These are phyloP conservation scores for Heliamphora exappendiculata DNA, from an alignment of 148 eudicot genomes.

Conservation along the genomic window DNA sequence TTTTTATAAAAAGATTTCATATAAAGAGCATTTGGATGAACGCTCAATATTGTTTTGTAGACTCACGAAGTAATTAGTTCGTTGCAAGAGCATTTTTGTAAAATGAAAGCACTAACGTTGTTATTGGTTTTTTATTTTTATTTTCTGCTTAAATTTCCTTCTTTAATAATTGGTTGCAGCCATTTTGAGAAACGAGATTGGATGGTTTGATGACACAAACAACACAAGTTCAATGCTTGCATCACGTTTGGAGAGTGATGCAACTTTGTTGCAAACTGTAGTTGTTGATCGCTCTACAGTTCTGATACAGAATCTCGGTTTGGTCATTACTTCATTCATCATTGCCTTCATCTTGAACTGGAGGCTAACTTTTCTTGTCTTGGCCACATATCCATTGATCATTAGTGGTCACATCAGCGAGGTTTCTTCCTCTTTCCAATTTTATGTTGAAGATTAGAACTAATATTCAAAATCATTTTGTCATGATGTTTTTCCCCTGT, in stretches of 20 bases:
- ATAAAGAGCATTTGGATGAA: not conserved
- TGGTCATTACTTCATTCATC: conserved; percentile 69
- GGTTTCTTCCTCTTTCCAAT: conserved; percentile 33
- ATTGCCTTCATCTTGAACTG: conserved; percentile 83
- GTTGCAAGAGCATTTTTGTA: not conserved
- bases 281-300: conserved; percentile 78
- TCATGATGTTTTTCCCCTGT: not conserved
- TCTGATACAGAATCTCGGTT: conserved; percentile 72
- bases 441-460: not conserved
- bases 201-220: conserved; percentile 82
- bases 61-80: not conserved
- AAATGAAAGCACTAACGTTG: not conserved
- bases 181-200: conserved; percentile 86
- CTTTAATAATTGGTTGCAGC: conserved; percentile 47
- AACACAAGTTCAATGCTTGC: conserved; percentile 85
- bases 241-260: conserved; percentile 87
- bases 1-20: not conserved
- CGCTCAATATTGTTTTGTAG: not conserved
- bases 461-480: not conserved
- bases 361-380: conserved; percentile 82
- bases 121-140: not conserved
- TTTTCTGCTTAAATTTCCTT: conserved; percentile 1
- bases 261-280: conserved; percentile 62
- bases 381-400: conserved; percentile 78
- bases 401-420: conserved; percentile 94